Evolutionary conservation across 75 land plant species (phyloP).

Genomic region (Pseudotsuga menziesii): DNA sequence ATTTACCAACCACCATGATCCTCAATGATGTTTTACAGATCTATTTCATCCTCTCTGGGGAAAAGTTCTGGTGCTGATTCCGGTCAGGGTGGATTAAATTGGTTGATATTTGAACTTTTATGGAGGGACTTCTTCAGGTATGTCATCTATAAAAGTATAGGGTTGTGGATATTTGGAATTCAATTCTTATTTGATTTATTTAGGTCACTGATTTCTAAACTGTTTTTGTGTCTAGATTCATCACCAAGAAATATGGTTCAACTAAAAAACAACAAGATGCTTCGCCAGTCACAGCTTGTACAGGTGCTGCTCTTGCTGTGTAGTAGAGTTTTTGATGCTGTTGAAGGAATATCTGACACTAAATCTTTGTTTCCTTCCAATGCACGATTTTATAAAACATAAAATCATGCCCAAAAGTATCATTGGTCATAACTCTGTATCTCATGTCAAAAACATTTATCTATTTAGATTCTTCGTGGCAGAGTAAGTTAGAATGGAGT

Average conservation of each 20-base stretch:
- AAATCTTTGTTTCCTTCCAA: background rate
- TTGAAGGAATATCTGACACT: background rate
- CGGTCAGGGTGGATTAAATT: constrained; percentile 64
- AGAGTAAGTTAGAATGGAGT: background rate
- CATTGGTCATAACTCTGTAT: background rate
- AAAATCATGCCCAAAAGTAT: background rate
- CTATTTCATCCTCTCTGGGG: constrained; percentile 28
- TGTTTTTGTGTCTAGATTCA: constrained; percentile 48
- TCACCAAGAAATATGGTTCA: constrained; percentile 79
- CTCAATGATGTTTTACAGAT: constrained; percentile 20
- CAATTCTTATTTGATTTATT: background rate
- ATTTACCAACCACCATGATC: constrained; percentile 2
- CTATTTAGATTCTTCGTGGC: background rate
- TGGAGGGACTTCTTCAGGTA: constrained; percentile 99
- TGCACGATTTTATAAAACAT: constrained; percentile 5
- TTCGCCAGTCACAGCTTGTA: constrained; percentile 63
- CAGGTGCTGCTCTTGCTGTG: constrained; percentile 47
- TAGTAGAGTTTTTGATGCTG: background rate
- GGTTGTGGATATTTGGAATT: background rate
- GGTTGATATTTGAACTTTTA: constrained; percentile 84
- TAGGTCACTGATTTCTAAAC: background rate
- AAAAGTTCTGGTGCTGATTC: constrained; percentile 30
- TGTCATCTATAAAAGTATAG: background rate
- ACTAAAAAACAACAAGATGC: constrained; percentile 35
- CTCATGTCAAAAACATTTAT: background rate